Base-by-base conservation (phyloP, 2,329 filamentous ascomycete species). In the Arthrinium puccinioides region DNA sequence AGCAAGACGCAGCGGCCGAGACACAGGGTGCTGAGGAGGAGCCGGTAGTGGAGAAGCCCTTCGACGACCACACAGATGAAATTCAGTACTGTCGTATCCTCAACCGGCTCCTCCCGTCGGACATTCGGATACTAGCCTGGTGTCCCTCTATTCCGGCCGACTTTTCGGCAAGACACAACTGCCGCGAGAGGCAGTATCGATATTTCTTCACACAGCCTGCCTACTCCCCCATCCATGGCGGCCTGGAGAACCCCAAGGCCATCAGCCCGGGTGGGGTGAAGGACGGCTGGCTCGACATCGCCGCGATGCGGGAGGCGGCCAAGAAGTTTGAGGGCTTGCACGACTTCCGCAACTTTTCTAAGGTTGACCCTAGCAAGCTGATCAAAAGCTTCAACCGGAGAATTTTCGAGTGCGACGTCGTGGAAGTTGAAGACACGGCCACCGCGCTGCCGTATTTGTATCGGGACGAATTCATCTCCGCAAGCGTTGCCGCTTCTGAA, bases 131-230 rank as follows among this genome's bases (percentile, higher is more conserved):
- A 41, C 73, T 97, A 24, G 92, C 92, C 4, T 98, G 92, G 92
- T 95, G 89, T 56, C 87, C 90, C 0, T 70, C 77, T 21, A 86
- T 84, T 13, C 87, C 89, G 0, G 63, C 74, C 8, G 76, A 76
- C 43, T 98, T 98, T 60, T 88, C 86, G 23, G 92, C 92, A 5
- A 81, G 92, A 27, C 96, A 96, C 70, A 88, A 85, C 37, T 98
- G 92, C 62, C 79, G 83, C 44, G 88, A 96, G 62, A 76, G 92
- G 16, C 82, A 85, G 47, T 98, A 98, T 66, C 81, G 87, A 40
- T 98, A 98, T 63, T 97, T 95, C 69, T 98, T 98, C 67, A 97
- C 92, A 0, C 87, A 96, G 56, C 92, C 92, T 0, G 86, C 84
- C 2, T 95, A 87, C 54, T 67, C 78, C 3, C 87, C 87, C 0